These are phyloP conservation scores for Leptographium flavum DNA, from an alignment of 2,329 filamentous ascomycete species.

Conservation along the genomic window DNA sequence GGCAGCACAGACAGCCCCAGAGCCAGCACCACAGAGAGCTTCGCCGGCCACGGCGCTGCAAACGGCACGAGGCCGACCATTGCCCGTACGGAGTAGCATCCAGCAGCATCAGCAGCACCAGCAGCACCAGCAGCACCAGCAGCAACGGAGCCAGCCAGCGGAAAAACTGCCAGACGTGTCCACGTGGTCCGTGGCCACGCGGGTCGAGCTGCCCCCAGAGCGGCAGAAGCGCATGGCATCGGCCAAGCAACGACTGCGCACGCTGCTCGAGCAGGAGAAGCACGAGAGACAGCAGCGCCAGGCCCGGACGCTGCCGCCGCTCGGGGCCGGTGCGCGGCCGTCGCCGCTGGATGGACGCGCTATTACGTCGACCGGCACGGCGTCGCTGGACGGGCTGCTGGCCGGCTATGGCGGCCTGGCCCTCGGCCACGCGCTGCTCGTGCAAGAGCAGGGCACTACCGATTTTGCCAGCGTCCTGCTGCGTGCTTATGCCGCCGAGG, in stretches of 20 bases:
- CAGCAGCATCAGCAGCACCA: conserved; percentile 17
- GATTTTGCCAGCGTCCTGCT: conserved; percentile 80
- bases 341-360: conserved; percentile 78
- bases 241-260: conserved; percentile 6
- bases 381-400: conserved; percentile 70
- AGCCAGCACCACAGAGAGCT: background rate
- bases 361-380: conserved; percentile 83
- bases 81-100: conserved; percentile 5
- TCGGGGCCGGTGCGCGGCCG: conserved; percentile 48
- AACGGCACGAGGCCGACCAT: background rate
- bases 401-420: conserved; percentile 77
- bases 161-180: background rate
- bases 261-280: conserved; percentile 2
- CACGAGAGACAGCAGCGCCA: background rate
- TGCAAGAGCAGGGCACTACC: conserved; percentile 84
- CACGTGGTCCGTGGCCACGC: conserved; percentile 4
- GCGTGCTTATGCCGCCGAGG: conserved; percentile 84
- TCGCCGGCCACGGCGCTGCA: background rate
- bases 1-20: background rate
- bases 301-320: conserved; percentile 10
- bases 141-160: background rate
- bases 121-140: background rate
- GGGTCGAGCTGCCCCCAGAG: background rate
- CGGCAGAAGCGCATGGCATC: conserved; percentile 3
- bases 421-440: conserved; percentile 63